Evolutionary conservation across 2,329 filamentous ascomycete genomes (phyloP), one percentile per base, ranked within the genome.

Genomic region (Chaetomium sp.): DNA sequence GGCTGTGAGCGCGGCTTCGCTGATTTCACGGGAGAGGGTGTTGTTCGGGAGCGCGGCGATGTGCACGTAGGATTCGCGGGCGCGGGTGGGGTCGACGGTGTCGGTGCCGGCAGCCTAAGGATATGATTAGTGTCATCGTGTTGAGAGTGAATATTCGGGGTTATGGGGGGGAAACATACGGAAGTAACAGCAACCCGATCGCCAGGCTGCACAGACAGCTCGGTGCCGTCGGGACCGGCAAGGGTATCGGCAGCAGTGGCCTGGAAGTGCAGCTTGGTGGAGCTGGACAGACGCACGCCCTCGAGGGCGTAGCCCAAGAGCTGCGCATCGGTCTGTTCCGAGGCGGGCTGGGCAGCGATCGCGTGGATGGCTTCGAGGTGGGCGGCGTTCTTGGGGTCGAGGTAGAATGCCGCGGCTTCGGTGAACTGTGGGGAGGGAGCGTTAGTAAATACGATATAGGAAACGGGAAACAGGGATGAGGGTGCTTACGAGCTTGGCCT

Each of bases 261-360:
- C 54, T 81, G 72, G 41, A 85, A 81, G 72, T 82, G 84, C 1
- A 82, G 74, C 8, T 80, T 47, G 4, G 51, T 79, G 0, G 80
- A 81, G 9, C 84, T 82, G 4, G 83, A 81, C 52, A 91, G 75
- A 41, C 88, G 84, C 54, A 88, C 78, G 12, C 84, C 87, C 69
- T 89, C 89, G 74, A 87, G 77, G 44, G 81, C 82, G 66, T 89
- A 91, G 41, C 83, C 85, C 1, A 87, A 76, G 2, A 92, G 75
- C 37, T 80, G 72, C 1, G 82, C 76, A 60, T 90, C 85, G 0
- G 77, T 79, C 59, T 84, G 80, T 10, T 80, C 76, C 1, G 73
- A 73, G 0, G 78, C 73, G 4, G 82, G 75, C 41, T 78, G 67
- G 37, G 76, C 72, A 34, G 88, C 81, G 12, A 87, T 72, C 14